Conservation (phyloP, 139 green algal species). For the Helicosporidium sp. region DNA sequence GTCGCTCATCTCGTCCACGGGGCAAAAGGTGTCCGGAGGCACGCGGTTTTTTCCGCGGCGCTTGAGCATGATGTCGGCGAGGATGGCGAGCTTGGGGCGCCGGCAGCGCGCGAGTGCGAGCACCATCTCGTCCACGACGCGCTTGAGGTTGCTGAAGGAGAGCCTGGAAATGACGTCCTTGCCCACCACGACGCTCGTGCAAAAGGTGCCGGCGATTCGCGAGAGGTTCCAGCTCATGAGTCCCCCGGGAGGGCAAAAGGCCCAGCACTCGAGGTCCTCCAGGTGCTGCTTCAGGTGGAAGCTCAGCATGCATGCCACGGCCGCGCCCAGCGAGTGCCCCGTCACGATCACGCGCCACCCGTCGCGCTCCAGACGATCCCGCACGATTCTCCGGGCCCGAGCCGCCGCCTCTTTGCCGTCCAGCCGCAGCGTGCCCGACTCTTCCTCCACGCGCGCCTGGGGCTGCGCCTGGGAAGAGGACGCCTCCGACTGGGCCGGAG, state of each 20-base stretch:
- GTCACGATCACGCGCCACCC: conserved; percentile 42
- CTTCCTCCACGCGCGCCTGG: no score
- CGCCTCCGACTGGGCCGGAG: background rate
- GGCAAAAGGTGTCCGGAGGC: conserved; percentile 4
- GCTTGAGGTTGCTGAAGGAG: conserved; percentile 14
- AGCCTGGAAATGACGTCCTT: conserved; percentile 37
- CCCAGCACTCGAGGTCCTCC: conserved; percentile 31
- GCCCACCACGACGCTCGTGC: conserved; percentile 30
- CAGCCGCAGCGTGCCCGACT: no score
- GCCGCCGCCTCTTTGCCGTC: no score
- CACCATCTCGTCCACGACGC: conserved; percentile 29
- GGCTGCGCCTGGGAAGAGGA: background rate
- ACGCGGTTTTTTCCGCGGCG: background rate
- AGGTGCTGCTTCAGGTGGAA: conserved; percentile 31
- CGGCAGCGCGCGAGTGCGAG: conserved; percentile 27
- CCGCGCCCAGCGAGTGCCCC: conserved; percentile 43
- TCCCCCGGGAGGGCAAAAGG: conserved; percentile 32
- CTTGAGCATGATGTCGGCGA: background rate
- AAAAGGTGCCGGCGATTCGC: conserved; percentile 12
- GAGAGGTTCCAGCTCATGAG: conserved; percentile 22
- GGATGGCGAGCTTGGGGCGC: conserved; percentile 12
- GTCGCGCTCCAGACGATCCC: no score
- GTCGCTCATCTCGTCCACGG: background rate
- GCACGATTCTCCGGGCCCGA: no score
- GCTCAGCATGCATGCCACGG: conserved; percentile 37